A percentile compares a stretch with the other conserved stretches of the same genome.
Conservation (phyloP, 208 protist species). For the Phytomonas francai region DNA sequence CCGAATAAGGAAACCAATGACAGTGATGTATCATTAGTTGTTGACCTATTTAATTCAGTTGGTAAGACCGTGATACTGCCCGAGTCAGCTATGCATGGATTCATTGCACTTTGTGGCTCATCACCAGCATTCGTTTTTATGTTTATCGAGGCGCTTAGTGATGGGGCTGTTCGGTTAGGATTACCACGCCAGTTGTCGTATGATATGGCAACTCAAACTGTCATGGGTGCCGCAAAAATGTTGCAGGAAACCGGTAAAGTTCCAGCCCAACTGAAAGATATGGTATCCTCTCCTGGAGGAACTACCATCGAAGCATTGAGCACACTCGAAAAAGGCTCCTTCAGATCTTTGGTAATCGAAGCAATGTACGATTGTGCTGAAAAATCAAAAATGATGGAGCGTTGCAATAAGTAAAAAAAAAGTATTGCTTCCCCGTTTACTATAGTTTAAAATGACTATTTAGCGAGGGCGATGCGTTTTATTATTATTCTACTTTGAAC, state of each 20-base stretch:
- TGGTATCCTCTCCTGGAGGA: slow-evolving; percentile 90
- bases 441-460: neutral
- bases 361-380: slow-evolving; percentile 87
- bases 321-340: slow-evolving; percentile 83
- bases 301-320: slow-evolving; percentile 94
- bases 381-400: slow-evolving; percentile 82
- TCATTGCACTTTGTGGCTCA: slow-evolving; percentile 92
- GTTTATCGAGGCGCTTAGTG: slow-evolving; percentile 95
- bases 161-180: slow-evolving; percentile 91
- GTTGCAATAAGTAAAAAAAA: neutral
- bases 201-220: slow-evolving; percentile 88
- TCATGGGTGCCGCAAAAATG: slow-evolving; percentile 91
- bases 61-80: slow-evolving; percentile 54
- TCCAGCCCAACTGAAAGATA: slow-evolving; percentile 85
- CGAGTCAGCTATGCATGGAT: slow-evolving; percentile 83
- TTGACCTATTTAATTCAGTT: slow-evolving; percentile 62
- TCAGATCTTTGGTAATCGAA: slow-evolving; percentile 89
- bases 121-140: slow-evolving; percentile 95
- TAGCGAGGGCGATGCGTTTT: neutral
- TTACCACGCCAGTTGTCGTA: slow-evolving; percentile 78
- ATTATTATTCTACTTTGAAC: neutral
- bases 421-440: neutral
- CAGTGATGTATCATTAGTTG: slow-evolving; percentile 32
- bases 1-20: slow-evolving; percentile 27
- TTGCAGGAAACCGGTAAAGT: slow-evolving; percentile 62